Evolutionary conservation across 495 filamentous ascomycete species (phyloP).

Genomic region (Penicillium cinerascens): DNA sequence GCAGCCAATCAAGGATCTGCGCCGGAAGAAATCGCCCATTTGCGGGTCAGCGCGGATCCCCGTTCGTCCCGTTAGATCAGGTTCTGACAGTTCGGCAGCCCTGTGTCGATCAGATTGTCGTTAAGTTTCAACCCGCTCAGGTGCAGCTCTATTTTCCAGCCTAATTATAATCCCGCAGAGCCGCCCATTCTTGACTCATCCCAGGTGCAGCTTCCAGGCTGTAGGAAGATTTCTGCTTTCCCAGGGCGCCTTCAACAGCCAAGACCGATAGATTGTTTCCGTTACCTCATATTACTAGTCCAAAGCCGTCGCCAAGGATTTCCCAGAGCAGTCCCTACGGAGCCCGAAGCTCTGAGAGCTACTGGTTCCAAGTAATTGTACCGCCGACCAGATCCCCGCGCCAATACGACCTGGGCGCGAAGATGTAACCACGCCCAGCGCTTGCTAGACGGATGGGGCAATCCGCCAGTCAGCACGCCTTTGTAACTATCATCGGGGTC

Average conservation of each 20-base stretch:
- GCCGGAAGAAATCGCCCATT: constrained; percentile 2
- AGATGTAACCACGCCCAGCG: constrained; percentile 12
- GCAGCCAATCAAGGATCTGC: constrained; percentile 11
- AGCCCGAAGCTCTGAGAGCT: neutral
- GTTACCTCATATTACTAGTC: constrained; percentile 5
- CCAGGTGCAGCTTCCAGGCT: neutral
- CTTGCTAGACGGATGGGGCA: constrained; percentile 13
- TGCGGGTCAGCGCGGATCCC: constrained; percentile 19
- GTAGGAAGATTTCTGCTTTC: neutral
- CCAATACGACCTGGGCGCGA: constrained; percentile 11
- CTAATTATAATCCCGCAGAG: neutral
- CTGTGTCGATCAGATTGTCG: constrained; percentile 15
- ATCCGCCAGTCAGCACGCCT: neutral
- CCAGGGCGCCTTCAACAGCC: neutral
- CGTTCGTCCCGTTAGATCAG: constrained; percentile 7
- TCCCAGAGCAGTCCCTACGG: neutral
- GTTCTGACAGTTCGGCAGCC: neutral
- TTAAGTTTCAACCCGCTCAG: constrained; percentile 18
- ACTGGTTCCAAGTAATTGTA: neutral
- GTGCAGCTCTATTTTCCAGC: constrained; percentile 1
- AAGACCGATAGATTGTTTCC: constrained; percentile 8
- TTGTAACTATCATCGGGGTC: neutral
- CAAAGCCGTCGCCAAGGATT: constrained; percentile 5
- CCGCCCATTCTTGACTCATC: constrained; percentile 1
- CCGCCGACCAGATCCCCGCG: neutral